Base-by-base conservation (phyloP, 371 early-diverging fungal species). In the Apophysomyces elegans region DNA sequence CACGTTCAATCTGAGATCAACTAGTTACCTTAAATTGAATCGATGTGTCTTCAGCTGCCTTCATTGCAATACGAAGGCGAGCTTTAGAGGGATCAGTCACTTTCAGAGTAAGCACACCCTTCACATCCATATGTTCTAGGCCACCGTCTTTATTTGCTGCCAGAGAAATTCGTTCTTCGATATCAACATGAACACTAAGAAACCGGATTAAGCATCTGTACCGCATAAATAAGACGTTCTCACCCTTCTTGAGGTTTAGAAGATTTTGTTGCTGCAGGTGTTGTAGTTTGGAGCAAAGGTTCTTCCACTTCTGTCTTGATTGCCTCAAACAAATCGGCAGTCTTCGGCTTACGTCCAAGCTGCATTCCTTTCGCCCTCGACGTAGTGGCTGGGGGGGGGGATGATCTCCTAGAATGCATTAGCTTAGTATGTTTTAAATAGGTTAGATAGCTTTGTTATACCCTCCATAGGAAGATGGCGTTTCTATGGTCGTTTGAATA, bases 91-190 rank as follows among this genome's bases (percentile, higher is more conserved):
- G 79, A 68, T 96, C 93, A 16, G 87, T 75, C 38, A 96, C 87
- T 60, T 87, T 83, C 16, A 98, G 79, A 50, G 88, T 86, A 77
- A 97, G 69, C 43, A 92, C 93, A 68, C 99, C 99, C 76, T 94
- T 94, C 46, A 97, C 91, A 58, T 98, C 96, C 87, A 97, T 85
- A 66, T 78, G 87, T 68, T 96, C 91, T 39, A 97, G 75, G 18
- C 95, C 97, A 54, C 98, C 98, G 69, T 98, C 99, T 41, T 91
- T 83, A 73, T 92, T 93, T n/a, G 93, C 90, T 39, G 88, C 77
- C 18, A 92, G 84, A 1, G 88, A 82, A 37, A 98, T 88, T 68
- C 88, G 91, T 77, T 98, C 99, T 58, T 94, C 95, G 9, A 96
- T 85, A 45, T 85, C 80, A 26, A 96, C 78, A 69, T 97, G 96